Evolutionary conservation across 495 filamentous ascomycete genomes (phyloP), one percentile per base, ranked within the genome.

Genomic region (Xylaria cubensis): DNA sequence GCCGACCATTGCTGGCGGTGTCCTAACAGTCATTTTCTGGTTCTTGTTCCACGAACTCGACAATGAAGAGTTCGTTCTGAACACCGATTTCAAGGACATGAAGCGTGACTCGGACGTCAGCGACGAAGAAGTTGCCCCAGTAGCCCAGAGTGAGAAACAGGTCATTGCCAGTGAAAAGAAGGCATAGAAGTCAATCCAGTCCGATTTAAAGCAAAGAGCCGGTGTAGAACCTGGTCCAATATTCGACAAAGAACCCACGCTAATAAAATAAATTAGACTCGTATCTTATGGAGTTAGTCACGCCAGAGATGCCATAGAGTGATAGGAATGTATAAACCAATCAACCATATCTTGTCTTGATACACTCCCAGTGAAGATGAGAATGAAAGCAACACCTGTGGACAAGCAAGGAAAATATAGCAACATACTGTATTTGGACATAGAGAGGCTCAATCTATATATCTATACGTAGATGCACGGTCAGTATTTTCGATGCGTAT

Each of bases 31-130:
- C 36, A 42, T 80, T 12, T 88, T 88, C 72, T 88, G 80, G 76
- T 85, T 85, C 73, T 80, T 81, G 19, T 88, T 84, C 72, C 80
- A 66, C 34, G 77, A 84, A 62, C 73, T 85, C n/a, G 80, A 86
- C 62, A 74, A 84, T 34, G 82, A 85, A 67, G 84, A 85, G 69
- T 86, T 83, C 66, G 51, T 82, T 48, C 76, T 83, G 48, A 82
- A 79, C 69, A 80, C 81, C 8, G 78, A 79, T 67, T 80, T 82
- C 12, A 51, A 0, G 3, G 81, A 83, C 64, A 77, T 82, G 75
- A 80, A 77, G 76, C 73, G 74, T 34, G 80, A 81, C 34, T 79
- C 82, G 36, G 82, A 84, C 51, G 76, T 81, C 67, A 78, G 82
- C 51, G 84, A 86, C 48, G 80, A 81, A 64, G 79, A 83, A 70